Percentiles rank a stretch among this genome's conserved stretches.
These are phyloP conservation scores for Phytophthora sansomeana DNA, from an alignment of 352 stramenopile genomes.

Conservation along the genomic window DNA sequence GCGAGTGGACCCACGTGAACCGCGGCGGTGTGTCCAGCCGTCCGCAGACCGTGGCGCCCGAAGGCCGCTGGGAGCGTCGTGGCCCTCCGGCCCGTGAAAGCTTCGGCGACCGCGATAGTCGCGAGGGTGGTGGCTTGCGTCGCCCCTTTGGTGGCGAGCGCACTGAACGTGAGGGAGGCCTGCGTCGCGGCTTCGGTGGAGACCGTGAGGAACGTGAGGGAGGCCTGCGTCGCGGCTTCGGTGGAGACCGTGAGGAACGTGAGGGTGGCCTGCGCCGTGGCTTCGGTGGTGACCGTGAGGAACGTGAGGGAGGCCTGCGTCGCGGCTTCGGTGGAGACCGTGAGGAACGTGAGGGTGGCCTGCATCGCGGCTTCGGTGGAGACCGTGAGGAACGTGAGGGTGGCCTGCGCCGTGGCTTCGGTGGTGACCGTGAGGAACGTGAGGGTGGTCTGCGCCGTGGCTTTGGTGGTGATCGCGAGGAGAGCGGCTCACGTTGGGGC, in stretches of 20 bases:
- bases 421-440: too few relatives aligned
- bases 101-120: constrained; percentile 33
- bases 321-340: constrained; percentile 40
- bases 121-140: constrained; percentile 36
- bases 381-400: too few relatives aligned
- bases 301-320: constrained; percentile 34
- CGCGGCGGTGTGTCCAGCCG: constrained; percentile 37
- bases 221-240: constrained; percentile 14
- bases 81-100: constrained; percentile 52
- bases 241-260: constrained; percentile 49
- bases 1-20: constrained; percentile 76
- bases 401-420: too few relatives aligned
- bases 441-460: too few relatives aligned
- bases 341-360: too few relatives aligned
- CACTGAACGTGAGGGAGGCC: constrained; percentile 40
- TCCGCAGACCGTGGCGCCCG: constrained; percentile 49
- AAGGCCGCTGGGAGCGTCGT: constrained; percentile 68
- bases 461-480: constrained; percentile 48
- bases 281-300: constrained; percentile 45
- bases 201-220: constrained; percentile 52
- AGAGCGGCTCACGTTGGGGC: constrained; percentile 15
- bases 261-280: constrained; percentile 29
- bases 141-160: constrained; percentile 39
- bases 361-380: too few relatives aligned
- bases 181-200: constrained; percentile 45